Evolutionary conservation across 192 early-diverging fungal species (phyloP).

Genomic region (Coemansia sp.): DNA sequence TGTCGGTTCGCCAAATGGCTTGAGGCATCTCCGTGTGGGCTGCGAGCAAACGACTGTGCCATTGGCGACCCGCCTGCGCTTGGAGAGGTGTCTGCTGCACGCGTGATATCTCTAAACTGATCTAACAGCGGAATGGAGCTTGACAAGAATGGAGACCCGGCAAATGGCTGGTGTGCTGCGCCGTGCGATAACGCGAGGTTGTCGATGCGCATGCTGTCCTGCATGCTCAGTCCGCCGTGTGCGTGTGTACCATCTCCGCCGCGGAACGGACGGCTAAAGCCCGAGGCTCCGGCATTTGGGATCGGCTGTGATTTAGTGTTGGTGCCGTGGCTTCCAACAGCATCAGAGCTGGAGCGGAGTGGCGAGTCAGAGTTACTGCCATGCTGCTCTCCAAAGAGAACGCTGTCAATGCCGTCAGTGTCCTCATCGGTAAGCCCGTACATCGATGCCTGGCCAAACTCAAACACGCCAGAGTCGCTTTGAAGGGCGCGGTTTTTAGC

Average conservation of each 20-base stretch:
- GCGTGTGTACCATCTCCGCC: slow-evolving; percentile 9
- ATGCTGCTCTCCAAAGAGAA: slow-evolving; percentile 16
- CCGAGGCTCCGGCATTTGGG: slow-evolving; percentile 26
- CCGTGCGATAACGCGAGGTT: slow-evolving; percentile 44
- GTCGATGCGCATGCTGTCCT: slow-evolving; percentile 51
- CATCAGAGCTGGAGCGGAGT: slow-evolving; percentile 22
- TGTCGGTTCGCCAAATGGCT: slow-evolving; percentile 40
- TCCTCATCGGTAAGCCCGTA: slow-evolving; percentile 9
- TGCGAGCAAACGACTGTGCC: slow-evolving; percentile 41
- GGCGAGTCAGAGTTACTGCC: slow-evolving; percentile 26
- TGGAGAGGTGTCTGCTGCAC: slow-evolving; percentile 14
- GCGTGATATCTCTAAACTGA: slow-evolving; percentile 33
- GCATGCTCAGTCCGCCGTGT: slow-evolving; percentile 38
- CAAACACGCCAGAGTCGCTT: slow-evolving; percentile 14
- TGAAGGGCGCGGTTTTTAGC: neutral
- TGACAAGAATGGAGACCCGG: slow-evolving; percentile 43
- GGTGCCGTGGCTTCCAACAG: slow-evolving; percentile 10
- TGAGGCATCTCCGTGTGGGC: slow-evolving; percentile 21
- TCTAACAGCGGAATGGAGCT: slow-evolving; percentile 53
- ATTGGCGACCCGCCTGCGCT: slow-evolving; percentile 36
- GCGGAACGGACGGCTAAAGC: slow-evolving; percentile 22
- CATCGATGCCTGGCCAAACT: neutral
- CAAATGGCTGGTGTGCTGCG: slow-evolving; percentile 39
- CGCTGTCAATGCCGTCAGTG: slow-evolving; percentile 2
- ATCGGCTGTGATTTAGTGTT: slow-evolving; percentile 49